These are phyloP conservation scores for Eucalyptus sp. DNA, from an alignment of 345 rosid genomes.

Conservation along the genomic window DNA sequence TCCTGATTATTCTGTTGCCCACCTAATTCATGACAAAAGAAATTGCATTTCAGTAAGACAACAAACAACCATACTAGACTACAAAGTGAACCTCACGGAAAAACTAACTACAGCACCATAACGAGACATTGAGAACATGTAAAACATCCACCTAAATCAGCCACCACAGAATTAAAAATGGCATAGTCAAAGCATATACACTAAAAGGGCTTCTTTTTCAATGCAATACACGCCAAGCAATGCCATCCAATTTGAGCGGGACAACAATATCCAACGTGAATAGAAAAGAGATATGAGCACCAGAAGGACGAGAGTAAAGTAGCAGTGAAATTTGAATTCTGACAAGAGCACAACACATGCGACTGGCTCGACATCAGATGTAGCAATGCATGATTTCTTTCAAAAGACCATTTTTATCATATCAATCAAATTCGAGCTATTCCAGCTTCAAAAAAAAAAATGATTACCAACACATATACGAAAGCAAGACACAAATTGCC, in stretches of 20 bases:
- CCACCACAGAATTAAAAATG: neutral
- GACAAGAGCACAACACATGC: neutral
- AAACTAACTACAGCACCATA: neutral
- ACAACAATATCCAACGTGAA: neutral
- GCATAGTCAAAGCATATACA: neutral
- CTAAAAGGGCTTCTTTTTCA: neutral
- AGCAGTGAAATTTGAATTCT: neutral
- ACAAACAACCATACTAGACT: neutral
- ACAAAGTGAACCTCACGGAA: neutral
- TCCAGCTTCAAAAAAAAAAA: neutral
- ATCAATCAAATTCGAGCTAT: neutral
- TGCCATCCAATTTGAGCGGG: neutral
- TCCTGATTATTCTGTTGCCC: conserved; percentile 46
- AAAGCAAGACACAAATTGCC: neutral
- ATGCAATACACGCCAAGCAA: neutral
- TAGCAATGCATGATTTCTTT: neutral
- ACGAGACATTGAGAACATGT: neutral
- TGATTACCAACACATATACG: neutral
- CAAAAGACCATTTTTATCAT: neutral
- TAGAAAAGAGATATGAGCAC: neutral
- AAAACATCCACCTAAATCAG: neutral
- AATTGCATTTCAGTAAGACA: neutral
- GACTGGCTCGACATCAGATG: neutral
- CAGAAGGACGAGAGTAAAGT: neutral
- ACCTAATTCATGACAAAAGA: conserved; percentile 12